phyloP scores from a whole-genome alignment of 1,284 basidiomycete genomes.

The Boletus holoroseus region DNA sequence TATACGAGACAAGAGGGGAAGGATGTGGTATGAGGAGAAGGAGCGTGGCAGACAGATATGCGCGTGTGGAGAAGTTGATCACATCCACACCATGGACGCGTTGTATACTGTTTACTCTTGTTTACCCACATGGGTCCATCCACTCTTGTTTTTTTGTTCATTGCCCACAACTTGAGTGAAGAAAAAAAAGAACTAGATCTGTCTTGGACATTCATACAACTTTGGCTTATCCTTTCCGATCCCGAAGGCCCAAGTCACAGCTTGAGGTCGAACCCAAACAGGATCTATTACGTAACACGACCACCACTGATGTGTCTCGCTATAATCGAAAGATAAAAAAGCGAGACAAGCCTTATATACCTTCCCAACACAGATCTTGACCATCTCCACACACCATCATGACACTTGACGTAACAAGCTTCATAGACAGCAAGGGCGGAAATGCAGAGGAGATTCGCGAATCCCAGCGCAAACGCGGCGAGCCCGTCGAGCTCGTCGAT shows the following conservation, averaged over 20 bases:
- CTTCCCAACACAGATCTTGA: conserved; percentile 1
- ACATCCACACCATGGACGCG: background rate
- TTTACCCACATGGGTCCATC: conserved; percentile 15
- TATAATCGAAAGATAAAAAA: background rate
- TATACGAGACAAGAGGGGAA: background rate
- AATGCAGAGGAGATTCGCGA: conserved; percentile 91
- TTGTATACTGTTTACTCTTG: conserved; percentile 18
- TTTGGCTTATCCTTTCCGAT: background rate
- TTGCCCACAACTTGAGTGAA: background rate
- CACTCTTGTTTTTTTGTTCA: background rate
- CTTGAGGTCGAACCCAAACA: background rate
- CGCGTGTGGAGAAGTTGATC: background rate
- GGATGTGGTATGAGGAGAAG: background rate
- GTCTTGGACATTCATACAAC: background rate
- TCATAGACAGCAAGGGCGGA: conserved; percentile 86
- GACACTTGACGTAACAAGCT: conserved; percentile 75
- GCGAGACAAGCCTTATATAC: background rate
- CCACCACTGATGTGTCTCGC: conserved; percentile 1
- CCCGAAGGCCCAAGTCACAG: background rate
- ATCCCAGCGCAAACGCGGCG: conserved; percentile 88
- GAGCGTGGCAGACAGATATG: conserved; percentile 13
- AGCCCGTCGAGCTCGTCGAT: conserved; percentile 87
- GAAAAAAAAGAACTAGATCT: background rate
- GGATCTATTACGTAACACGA: conserved; percentile 20
- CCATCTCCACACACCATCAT: conserved; percentile 39